phyloP scores from a whole-genome alignment of 2,329 filamentous ascomycete genomes.

The Furcasterigmium sp. region DNA sequence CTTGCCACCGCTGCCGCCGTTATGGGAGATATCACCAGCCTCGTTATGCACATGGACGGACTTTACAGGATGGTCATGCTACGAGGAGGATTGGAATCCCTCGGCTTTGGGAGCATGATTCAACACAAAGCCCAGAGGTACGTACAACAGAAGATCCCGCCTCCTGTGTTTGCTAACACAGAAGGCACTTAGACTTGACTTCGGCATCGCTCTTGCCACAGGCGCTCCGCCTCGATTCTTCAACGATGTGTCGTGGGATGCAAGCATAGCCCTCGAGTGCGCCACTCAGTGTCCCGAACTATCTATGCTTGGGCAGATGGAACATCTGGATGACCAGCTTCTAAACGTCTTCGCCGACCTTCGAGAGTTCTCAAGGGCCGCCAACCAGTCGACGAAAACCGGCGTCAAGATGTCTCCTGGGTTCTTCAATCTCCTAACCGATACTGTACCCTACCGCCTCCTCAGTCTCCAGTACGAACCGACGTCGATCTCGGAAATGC shows the following conservation, averaged over 20 bases:
- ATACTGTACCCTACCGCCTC: slow-evolving; percentile 16
- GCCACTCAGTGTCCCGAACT: slow-evolving; percentile 7
- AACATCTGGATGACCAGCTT: slow-evolving; percentile 12
- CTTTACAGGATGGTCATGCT: slow-evolving; percentile 15
- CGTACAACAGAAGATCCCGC: slow-evolving; percentile 1
- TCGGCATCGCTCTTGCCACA: slow-evolving; percentile 5
- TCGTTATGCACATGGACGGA: slow-evolving; percentile 18
- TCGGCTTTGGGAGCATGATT: slow-evolving; percentile 10
- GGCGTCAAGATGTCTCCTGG: slow-evolving; percentile 11
- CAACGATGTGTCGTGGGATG: slow-evolving; percentile 8
- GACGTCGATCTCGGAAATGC: slow-evolving; percentile 6
- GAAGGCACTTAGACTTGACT: slow-evolving; percentile 1
- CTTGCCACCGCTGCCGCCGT: slow-evolving; percentile 16
- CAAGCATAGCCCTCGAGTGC: slow-evolving; percentile 6
- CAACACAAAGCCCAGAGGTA: slow-evolving; percentile 7
- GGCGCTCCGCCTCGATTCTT: slow-evolving; percentile 6
- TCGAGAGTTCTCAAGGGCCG: slow-evolving; percentile 13
- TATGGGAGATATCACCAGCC: slow-evolving; percentile 14
- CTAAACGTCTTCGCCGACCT: slow-evolving; percentile 17
- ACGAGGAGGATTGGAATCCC: slow-evolving; percentile 13
- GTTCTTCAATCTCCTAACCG: slow-evolving; percentile 13
- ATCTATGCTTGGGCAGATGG: slow-evolving; percentile 2
- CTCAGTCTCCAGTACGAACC: slow-evolving; percentile 12
- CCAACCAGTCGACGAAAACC: slow-evolving; percentile 15
- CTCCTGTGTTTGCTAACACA: not conserved